A percentile compares a stretch with the other conserved stretches of the same genome.
Conservation (phyloP, 805 yeast genomes). For the Wickerhamiella domercqiae region DNA sequence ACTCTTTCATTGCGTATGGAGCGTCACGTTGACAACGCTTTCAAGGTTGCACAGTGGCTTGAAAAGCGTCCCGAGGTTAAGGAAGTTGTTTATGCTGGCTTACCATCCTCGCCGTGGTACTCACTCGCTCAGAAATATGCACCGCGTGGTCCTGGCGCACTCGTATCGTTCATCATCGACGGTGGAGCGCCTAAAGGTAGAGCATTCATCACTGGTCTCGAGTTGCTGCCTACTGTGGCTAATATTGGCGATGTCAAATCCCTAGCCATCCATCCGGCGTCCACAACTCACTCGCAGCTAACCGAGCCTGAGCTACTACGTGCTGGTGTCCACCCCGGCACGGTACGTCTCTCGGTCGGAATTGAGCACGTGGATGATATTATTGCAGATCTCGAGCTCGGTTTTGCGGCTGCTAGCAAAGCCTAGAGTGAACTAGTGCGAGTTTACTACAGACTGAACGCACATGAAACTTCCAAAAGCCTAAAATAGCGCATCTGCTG, state of each 20-base stretch:
- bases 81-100: slow-evolving; percentile 90
- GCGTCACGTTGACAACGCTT: slow-evolving; percentile 74
- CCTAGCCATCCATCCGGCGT: slow-evolving; percentile 88
- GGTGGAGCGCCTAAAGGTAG: slow-evolving; percentile 59
- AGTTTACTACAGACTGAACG: no score
- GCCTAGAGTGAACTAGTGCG: background rate
- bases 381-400: slow-evolving; percentile 74
- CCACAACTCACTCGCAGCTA: slow-evolving; percentile 90
- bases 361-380: slow-evolving; percentile 85
- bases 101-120: slow-evolving; percentile 63
- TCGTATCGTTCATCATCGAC: slow-evolving; percentile 79
- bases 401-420: slow-evolving; percentile 40
- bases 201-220: slow-evolving; percentile 64
- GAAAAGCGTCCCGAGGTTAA: slow-evolving; percentile 53
- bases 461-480: no score
- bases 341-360: slow-evolving; percentile 81
- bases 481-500: no score
- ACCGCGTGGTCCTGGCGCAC: slow-evolving; percentile 69
- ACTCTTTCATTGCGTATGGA: slow-evolving; percentile 87
- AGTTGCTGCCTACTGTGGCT: slow-evolving; percentile 83
- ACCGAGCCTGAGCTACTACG: slow-evolving; percentile 61
- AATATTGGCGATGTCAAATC: slow-evolving; percentile 96
- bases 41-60: slow-evolving; percentile 62
- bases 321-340: slow-evolving; percentile 78
- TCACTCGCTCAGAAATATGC: slow-evolving; percentile 73